Conservation (phyloP, 2,329 filamentous ascomycete species). For the Pseudogymnoascus sp. region DNA sequence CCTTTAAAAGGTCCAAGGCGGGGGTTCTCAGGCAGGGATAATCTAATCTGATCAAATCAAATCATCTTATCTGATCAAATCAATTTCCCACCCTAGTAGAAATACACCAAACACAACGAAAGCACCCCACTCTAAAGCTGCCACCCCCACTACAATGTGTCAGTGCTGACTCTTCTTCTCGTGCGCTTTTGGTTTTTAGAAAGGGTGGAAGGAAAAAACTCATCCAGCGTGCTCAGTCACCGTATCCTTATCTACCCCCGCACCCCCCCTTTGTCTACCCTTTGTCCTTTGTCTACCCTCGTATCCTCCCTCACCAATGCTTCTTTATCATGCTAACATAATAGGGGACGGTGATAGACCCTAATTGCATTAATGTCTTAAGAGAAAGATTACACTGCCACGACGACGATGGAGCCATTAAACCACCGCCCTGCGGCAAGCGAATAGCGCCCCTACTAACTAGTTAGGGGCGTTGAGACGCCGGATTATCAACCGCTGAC, state of each 20-base stretch:
- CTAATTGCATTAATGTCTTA: neutral
- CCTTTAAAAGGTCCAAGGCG: neutral
- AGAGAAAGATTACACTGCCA: neutral
- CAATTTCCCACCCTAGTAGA: neutral
- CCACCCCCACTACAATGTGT: neutral
- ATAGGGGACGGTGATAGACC: neutral
- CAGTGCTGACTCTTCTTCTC: neutral
- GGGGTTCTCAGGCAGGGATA: neutral
- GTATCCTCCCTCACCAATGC: neutral
- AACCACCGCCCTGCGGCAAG: neutral
- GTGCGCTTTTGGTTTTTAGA: neutral
- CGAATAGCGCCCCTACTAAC: neutral
- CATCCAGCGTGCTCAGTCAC: neutral
- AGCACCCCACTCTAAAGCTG: neutral
- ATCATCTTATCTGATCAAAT: neutral
- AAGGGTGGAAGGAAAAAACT: neutral
- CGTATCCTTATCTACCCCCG: neutral
- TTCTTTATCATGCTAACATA: too few relatives aligned
- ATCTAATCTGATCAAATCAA: conserved; percentile 10
- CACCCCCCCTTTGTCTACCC: neutral
- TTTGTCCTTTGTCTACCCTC: too few relatives aligned
- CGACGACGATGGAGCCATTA: neutral
- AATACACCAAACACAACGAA: neutral
- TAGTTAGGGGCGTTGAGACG: neutral
- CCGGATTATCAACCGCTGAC: neutral